Evolutionary conservation across 1,284 basidiomycete species (phyloP).

Genomic region (Sparassis latifolia): DNA sequence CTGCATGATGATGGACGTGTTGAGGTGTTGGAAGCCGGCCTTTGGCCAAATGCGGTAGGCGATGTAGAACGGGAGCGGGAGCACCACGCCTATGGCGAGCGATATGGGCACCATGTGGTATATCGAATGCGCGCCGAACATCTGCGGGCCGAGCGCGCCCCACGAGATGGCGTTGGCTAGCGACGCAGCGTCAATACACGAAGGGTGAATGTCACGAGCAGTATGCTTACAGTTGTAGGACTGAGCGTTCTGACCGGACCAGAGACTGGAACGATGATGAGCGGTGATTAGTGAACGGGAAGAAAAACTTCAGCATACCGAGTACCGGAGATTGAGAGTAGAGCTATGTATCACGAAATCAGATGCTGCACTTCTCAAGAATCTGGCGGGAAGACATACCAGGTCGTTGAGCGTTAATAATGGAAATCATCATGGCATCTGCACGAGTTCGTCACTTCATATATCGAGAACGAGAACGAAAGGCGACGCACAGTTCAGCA

Average conservation of each 20-base stretch:
- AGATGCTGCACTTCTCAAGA: background rate
- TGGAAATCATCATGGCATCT: conserved; percentile 44
- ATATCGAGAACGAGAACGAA: background rate
- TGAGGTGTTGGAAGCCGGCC: conserved; percentile 37
- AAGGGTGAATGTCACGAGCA: background rate
- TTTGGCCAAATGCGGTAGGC: conserved; percentile 41
- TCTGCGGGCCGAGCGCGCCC: conserved; percentile 48
- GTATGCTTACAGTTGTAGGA: conserved; percentile 29
- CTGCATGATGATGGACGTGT: conserved; percentile 38
- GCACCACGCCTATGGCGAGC: conserved; percentile 43
- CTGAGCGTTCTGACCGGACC: conserved; percentile 53
- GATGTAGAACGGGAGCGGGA: conserved; percentile 46
- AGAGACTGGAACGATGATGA: conserved; percentile 19
- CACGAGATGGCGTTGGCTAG: conserved; percentile 47
- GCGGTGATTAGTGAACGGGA: background rate
- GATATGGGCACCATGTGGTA: conserved; percentile 50
- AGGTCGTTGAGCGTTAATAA: conserved; percentile 34
- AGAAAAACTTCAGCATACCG: background rate
- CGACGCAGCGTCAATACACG: conserved; percentile 11
- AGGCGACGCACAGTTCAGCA: conserved; percentile 6
- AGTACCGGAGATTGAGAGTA: conserved; percentile 27
- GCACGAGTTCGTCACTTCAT: conserved; percentile 22
- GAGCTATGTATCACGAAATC: conserved; percentile 18
- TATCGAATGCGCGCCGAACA: conserved; percentile 41
- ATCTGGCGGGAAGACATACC: conserved; percentile 19